These are phyloP conservation scores for Saccharomycopsis fermentans DNA, from an alignment of 805 yeast species.

Conservation along the genomic window DNA sequence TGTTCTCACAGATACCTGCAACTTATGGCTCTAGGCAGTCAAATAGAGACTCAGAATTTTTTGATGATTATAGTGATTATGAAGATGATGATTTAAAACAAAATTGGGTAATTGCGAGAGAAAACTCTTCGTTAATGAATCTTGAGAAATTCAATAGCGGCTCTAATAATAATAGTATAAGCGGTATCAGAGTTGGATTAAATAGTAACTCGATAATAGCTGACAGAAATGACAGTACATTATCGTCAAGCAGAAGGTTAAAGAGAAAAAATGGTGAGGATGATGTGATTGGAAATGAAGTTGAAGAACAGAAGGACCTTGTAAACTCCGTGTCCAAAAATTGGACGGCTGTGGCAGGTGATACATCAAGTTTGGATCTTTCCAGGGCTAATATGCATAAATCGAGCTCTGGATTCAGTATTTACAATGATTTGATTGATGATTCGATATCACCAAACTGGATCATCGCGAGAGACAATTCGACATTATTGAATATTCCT, in stretches of 20 bases:
- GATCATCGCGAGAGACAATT: constrained; percentile 19
- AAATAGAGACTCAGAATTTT: constrained; percentile 11
- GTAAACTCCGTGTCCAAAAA: constrained; percentile 3
- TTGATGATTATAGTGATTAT: constrained; percentile 15
- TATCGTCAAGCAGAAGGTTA: background rate
- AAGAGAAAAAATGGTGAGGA: background rate
- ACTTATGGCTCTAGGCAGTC: constrained; percentile 1
- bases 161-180: background rate
- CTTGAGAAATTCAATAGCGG: constrained; percentile 8
- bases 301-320: background rate
- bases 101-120: constrained; percentile 19
- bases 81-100: constrained; percentile 17
- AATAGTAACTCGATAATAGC: background rate
- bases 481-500: constrained; percentile 17
- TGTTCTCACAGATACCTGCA: background rate
- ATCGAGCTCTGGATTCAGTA: constrained; percentile 13
- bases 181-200: background rate
- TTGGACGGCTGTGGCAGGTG: constrained; percentile 15
- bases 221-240: background rate
- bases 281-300: background rate
- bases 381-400: constrained; percentile 6
- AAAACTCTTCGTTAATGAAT: constrained; percentile 18
- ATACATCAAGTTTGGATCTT: constrained; percentile 11
- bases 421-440: constrained; percentile 16
- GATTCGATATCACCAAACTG: constrained; percentile 18